Evolutionary conservation across 2,329 filamentous ascomycete genomes (phyloP).

Genomic region (Colletotrichum costaricense): DNA sequence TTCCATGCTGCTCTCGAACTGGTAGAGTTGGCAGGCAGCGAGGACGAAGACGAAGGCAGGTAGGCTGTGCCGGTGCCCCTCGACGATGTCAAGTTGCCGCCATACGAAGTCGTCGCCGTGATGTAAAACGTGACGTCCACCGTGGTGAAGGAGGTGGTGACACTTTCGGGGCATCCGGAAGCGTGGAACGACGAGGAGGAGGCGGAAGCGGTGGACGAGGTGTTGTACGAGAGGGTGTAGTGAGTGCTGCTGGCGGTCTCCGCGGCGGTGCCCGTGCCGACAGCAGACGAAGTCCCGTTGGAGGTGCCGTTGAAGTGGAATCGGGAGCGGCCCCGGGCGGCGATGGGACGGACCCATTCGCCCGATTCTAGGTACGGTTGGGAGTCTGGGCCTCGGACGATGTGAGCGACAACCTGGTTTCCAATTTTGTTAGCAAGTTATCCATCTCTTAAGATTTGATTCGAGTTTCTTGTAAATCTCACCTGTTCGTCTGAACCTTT

Average conservation of each 20-base stretch:
- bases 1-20: constrained; percentile 3
- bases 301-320: constrained; percentile 25
- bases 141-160: constrained; percentile 45
- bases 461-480: background rate
- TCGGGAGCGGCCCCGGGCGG: background rate
- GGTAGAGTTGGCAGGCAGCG: background rate
- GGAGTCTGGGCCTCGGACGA: background rate
- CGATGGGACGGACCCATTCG: background rate
- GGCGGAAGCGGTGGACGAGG: background rate
- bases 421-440: background rate
- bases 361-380: background rate
- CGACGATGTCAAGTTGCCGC: constrained; percentile 20
- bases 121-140: constrained; percentile 47
- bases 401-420: constrained; percentile 13
- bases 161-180: constrained; percentile 18
- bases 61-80: background rate
- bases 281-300: constrained; percentile 21
- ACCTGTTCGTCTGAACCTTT: constrained; percentile 6
- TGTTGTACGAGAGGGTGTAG: background rate
- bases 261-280: background rate
- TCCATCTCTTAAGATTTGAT: background rate
- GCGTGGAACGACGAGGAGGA: background rate
- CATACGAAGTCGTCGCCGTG: constrained; percentile 42
- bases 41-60: background rate
- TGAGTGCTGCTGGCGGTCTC: constrained; percentile 1